phyloP scores from a whole-genome alignment of 2,329 filamentous ascomycete species.

The Ascosphaera acerosa region DNA sequence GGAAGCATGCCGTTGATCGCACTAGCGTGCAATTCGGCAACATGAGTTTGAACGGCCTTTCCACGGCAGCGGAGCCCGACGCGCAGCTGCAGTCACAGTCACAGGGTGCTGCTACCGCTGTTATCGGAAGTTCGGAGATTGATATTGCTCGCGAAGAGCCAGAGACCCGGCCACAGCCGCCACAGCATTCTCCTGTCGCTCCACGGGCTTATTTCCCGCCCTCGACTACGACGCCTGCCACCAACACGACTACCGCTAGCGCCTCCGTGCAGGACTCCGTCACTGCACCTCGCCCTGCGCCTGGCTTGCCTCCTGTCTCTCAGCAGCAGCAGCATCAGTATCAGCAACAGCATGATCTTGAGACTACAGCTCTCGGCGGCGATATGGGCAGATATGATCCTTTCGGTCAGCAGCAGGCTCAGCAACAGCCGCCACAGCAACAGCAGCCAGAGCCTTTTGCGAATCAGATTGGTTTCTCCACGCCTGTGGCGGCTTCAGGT shows the following conservation, averaged over 20 bases:
- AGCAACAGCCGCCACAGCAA: slow-evolving; percentile 29
- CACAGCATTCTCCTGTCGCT: slow-evolving; percentile 71
- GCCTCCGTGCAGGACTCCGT: too few species aligned
- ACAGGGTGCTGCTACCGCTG: too few species aligned
- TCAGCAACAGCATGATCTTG: too few species aligned
- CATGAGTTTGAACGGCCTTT: slow-evolving; percentile 61
- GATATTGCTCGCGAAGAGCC: slow-evolving; percentile 89
- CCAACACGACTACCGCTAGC: slow-evolving; percentile 17
- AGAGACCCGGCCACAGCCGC: slow-evolving; percentile 79
- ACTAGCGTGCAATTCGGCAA: slow-evolving; percentile 90
- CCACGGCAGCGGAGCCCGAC: too few species aligned
- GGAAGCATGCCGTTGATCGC: slow-evolving; percentile 81
- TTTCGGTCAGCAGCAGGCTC: slow-evolving; percentile 55
- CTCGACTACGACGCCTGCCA: slow-evolving; percentile 15
- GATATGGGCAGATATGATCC: slow-evolving; percentile 41
- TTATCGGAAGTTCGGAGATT: slow-evolving; percentile 49
- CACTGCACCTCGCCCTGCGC: slow-evolving; percentile 36
- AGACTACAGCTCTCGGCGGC: slow-evolving; percentile 20
- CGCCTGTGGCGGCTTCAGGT: too few species aligned
- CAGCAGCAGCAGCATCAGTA: too few species aligned
- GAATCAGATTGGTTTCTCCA: slow-evolving; percentile 32
- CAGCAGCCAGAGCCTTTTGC: slow-evolving; percentile 34
- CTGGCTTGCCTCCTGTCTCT: slow-evolving; percentile 34
- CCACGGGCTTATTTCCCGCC: slow-evolving; percentile 75
- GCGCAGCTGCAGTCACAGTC: too few species aligned